Percentiles rank a stretch among this genome's conserved stretches.
These are phyloP conservation scores for Amauroascus verrucosus DNA, from an alignment of 2,329 filamentous ascomycete genomes.

Conservation along the genomic window DNA sequence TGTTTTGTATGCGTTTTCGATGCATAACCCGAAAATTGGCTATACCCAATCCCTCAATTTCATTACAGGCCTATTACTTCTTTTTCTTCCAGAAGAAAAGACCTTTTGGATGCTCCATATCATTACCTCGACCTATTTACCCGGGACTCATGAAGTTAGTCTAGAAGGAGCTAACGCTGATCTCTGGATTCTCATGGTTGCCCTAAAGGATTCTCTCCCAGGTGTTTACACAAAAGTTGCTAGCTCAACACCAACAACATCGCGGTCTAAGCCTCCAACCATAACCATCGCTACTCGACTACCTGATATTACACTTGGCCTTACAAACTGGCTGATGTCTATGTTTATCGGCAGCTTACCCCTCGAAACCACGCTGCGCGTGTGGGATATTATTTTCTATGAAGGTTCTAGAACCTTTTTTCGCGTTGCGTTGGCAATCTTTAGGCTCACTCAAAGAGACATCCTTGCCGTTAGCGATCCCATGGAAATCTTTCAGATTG, in stretches of 20 bases:
- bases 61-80: slow-evolving; percentile 73
- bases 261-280: slow-evolving; percentile 33
- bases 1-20: slow-evolving; percentile 77
- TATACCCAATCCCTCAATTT: slow-evolving; percentile 97
- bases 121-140: slow-evolving; percentile 77
- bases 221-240: slow-evolving; percentile 81
- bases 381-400: slow-evolving; percentile 95
- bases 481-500: slow-evolving; percentile 92
- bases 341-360: slow-evolving; percentile 88
- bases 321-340: slow-evolving; percentile 97
- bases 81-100: slow-evolving; percentile 88
- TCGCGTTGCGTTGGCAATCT: slow-evolving; percentile 78
- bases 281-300: slow-evolving; percentile 45
- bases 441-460: slow-evolving; percentile 74
- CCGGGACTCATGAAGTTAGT: slow-evolving; percentile 81
- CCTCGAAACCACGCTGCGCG: slow-evolving; percentile 79
- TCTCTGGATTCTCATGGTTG: slow-evolving; percentile 81
- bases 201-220: slow-evolving; percentile 72
- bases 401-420: slow-evolving; percentile 92
- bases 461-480: slow-evolving; percentile 72
- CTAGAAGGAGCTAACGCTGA: slow-evolving; percentile 90
- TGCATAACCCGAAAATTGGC: slow-evolving; percentile 83
- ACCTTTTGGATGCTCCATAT: slow-evolving; percentile 89
- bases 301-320: slow-evolving; percentile 82
- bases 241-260: slow-evolving; percentile 45